These are phyloP conservation scores for Yamadazyma kanchanaburiensis DNA, from an alignment of 1,139 yeast genomes.

Conservation along the genomic window DNA sequence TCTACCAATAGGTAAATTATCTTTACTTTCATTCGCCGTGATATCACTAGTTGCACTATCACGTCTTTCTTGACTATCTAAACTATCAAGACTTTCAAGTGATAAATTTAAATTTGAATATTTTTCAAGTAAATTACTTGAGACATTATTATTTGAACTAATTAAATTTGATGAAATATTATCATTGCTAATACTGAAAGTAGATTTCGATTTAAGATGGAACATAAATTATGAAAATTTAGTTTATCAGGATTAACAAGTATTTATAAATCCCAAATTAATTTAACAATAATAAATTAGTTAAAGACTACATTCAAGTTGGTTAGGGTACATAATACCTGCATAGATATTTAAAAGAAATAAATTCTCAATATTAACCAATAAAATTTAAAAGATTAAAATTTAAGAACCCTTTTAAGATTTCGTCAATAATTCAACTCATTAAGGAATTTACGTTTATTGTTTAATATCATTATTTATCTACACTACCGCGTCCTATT, in stretches of 20 bases:
- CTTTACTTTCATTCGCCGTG: conserved; percentile 13
- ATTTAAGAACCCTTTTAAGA: neutral
- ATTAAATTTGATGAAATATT: conserved; percentile 12
- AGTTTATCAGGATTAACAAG: neutral
- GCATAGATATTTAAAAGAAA: too few species aligned
- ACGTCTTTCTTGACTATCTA: conserved; percentile 13
- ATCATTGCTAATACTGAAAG: conserved; percentile 13
- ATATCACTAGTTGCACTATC: conserved; percentile 15
- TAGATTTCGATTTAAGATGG: conserved; percentile 14
- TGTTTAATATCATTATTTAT: too few species aligned
- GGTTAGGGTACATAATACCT: too few species aligned
- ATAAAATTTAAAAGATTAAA: neutral
- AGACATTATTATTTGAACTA: conserved; percentile 5
- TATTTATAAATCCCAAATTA: too few species aligned
- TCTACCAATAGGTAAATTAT: conserved; percentile 3
- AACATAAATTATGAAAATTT: conserved; percentile 8
- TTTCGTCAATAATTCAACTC: neutral
- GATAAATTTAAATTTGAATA: conserved; percentile 13
- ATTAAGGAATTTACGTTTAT: neutral
- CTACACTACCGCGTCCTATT: too few species aligned
- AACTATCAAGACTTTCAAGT: conserved; percentile 12
- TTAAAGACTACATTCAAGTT: too few species aligned
- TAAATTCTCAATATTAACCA: too few species aligned
- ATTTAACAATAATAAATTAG: too few species aligned
- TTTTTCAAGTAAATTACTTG: conserved; percentile 12